Evolutionary conservation across 345 rosid species (phyloP).

Genomic region (Boechera divaricarpa): DNA sequence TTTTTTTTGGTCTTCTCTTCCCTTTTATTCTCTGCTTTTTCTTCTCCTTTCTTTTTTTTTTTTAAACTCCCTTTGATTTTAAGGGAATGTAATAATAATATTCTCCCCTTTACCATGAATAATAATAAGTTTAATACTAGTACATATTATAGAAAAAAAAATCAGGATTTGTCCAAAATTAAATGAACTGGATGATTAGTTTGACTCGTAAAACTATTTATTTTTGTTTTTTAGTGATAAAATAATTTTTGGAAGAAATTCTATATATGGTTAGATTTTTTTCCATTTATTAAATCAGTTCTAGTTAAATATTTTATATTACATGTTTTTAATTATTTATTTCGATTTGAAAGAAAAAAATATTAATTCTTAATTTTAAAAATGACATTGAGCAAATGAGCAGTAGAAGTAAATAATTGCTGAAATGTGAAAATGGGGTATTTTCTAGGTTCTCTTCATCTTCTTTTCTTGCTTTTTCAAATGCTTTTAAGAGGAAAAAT

Average conservation of each 20-base stretch:
- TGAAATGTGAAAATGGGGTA: constrained; percentile 26
- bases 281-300: background rate
- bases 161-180: background rate
- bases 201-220: background rate
- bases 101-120: background rate
- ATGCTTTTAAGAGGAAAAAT: background rate
- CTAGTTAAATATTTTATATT: too few relatives aligned
- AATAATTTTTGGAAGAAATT: background rate
- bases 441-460: constrained; percentile 25
- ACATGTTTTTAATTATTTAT: too few relatives aligned
- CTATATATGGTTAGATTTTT: background rate
- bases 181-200: background rate
- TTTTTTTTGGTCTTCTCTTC: constrained; percentile 73
- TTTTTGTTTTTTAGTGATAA: background rate
- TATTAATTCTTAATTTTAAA: too few relatives aligned
- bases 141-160: background rate
- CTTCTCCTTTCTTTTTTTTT: background rate
- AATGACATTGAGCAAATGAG: background rate
- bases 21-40: constrained; percentile 75
- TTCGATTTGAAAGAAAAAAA: background rate
- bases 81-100: background rate
- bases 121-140: background rate
- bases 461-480: constrained; percentile 4
- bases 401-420: constrained; percentile 1
- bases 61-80: background rate